A percentile compares a stretch with the other conserved stretches of the same genome.
These are phyloP conservation scores for Nigrospora oryzae DNA, from an alignment of 2,329 filamentous ascomycete genomes.

Conservation along the genomic window DNA sequence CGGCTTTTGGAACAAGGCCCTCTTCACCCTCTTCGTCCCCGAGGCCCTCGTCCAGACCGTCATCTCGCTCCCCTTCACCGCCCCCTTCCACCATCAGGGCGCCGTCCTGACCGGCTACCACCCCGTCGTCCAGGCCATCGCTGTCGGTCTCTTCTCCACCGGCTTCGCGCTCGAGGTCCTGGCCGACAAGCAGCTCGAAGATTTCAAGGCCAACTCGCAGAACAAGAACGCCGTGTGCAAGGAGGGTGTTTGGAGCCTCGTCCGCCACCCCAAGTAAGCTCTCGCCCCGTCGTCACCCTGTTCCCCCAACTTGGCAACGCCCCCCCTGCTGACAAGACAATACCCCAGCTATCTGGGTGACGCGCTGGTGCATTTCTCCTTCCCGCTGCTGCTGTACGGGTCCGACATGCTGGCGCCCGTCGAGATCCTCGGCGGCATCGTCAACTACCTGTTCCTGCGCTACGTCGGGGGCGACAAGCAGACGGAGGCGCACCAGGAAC, in stretches of 20 bases:
- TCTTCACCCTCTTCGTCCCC: slow-evolving; percentile 45
- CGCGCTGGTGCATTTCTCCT: slow-evolving; percentile 48
- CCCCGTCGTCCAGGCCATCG: slow-evolving; percentile 27
- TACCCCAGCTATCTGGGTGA: slow-evolving; percentile 49
- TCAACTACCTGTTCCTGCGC: slow-evolving; percentile 51
- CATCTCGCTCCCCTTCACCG: slow-evolving; percentile 47
- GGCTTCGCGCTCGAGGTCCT: slow-evolving; percentile 47
- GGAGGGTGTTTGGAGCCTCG: slow-evolving; percentile 53
- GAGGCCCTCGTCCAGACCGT: slow-evolving; percentile 49
- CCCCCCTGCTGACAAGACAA: neutral
- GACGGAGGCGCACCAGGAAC: slow-evolving; percentile 42
- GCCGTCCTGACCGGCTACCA: slow-evolving; percentile 25
- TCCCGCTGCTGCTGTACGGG: slow-evolving; percentile 47
- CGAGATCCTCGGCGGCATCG: slow-evolving; percentile 43
- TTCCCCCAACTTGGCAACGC: neutral
- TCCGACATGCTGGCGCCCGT: slow-evolving; percentile 45
- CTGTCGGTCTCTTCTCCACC: slow-evolving; percentile 46
- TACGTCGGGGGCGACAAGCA: slow-evolving; percentile 47
- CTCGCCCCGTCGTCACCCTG: too few species aligned
- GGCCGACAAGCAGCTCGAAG: slow-evolving; percentile 46
- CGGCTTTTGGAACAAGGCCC: slow-evolving; percentile 48
- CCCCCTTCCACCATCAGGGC: slow-evolving; percentile 35
- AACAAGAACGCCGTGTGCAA: slow-evolving; percentile 31
- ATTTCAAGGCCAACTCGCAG: slow-evolving; percentile 32
- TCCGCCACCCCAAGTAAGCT: slow-evolving; percentile 52